Percentiles rank a stretch among this genome's conserved stretches.
These are phyloP conservation scores for Fistulinella prunicolor DNA, from an alignment of 768 basidiomycete species.

Conservation along the genomic window DNA sequence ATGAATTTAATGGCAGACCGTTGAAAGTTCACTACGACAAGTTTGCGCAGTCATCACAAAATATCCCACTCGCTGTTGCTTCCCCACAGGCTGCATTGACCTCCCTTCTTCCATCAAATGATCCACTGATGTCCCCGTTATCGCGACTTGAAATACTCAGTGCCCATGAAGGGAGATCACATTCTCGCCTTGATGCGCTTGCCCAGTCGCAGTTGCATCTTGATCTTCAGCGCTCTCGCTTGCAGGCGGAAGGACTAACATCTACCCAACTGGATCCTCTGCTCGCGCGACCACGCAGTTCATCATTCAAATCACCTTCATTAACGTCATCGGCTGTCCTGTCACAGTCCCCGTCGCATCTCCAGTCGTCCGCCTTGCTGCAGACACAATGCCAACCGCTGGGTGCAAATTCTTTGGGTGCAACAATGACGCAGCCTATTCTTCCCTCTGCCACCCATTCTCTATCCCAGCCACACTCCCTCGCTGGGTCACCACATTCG, in stretches of 20 bases:
- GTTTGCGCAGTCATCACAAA: conserved; percentile 47
- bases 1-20: conserved; percentile 81
- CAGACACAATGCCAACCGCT: conserved; percentile 21
- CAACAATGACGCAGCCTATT: conserved; percentile 21
- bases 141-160: conserved; percentile 24
- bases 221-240: conserved; percentile 25
- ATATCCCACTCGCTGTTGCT: conserved; percentile 23
- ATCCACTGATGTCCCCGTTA: conserved; percentile 22
- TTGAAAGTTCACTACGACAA: conserved; percentile 93
- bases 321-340: conserved; percentile 12
- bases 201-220: conserved; percentile 24
- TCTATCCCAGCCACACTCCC: conserved; percentile 27
- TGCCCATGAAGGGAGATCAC: conserved; percentile 21
- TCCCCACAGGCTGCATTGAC: conserved; percentile 14
- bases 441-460: conserved; percentile 20
- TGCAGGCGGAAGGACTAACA: conserved; percentile 25
- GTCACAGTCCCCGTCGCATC: conserved; percentile 23
- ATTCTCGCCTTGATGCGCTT: conserved; percentile 22
- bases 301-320: conserved; percentile 27
- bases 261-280: conserved; percentile 29
- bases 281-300: conserved; percentile 19
- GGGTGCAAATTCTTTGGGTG: conserved; percentile 11
- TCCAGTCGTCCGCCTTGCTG: conserved; percentile 12
- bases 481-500: conserved; percentile 27
- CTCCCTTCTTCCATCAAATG: conserved; percentile 19